A percentile compares a stretch with the other conserved stretches of the same genome.
These are phyloP conservation scores for Leccinum barrowsii DNA, from an alignment of 768 basidiomycete genomes.

Conservation along the genomic window DNA sequence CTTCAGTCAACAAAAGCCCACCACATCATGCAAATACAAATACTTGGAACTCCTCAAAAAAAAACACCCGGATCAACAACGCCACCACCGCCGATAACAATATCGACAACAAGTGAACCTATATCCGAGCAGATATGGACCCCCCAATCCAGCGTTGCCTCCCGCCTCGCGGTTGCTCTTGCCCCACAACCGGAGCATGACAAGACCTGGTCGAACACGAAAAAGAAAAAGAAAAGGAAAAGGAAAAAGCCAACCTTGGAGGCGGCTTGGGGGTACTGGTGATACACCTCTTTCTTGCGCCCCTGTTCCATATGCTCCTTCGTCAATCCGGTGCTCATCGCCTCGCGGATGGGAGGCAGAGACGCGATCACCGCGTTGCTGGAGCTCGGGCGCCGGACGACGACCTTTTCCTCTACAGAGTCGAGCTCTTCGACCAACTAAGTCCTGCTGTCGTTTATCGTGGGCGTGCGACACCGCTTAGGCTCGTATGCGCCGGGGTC, in stretches of 20 bases:
- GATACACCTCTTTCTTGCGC: constrained; percentile 69
- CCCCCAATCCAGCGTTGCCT: too few species aligned
- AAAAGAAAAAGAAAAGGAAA: constrained; percentile 46
- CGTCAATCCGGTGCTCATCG: constrained; percentile 44
- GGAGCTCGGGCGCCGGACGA: constrained; percentile 55
- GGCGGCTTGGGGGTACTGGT: constrained; percentile 73
- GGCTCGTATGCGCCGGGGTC: constrained; percentile 45
- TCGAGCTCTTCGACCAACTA: constrained; percentile 27
- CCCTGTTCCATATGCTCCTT: constrained; percentile 81
- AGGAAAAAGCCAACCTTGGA: constrained; percentile 51
- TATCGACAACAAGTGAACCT: too few species aligned
- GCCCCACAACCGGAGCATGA: too few species aligned
- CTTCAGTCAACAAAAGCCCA: too few species aligned
- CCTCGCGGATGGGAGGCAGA: constrained; percentile 37
- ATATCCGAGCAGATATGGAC: too few species aligned
- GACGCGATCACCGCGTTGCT: constrained; percentile 49
- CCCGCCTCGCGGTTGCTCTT: too few species aligned
- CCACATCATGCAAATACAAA: too few species aligned
- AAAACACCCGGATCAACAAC: too few species aligned
- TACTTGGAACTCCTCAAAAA: too few species aligned
- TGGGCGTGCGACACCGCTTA: constrained; percentile 20
- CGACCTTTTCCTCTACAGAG: constrained; percentile 53
- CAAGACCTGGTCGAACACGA: constrained; percentile 39
- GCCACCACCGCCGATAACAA: too few species aligned
- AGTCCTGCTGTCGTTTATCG: constrained; percentile 6